These are phyloP conservation scores for Asterella californica DNA, from an alignment of 225 moss, liverwort and hornwort species.

Conservation along the genomic window DNA sequence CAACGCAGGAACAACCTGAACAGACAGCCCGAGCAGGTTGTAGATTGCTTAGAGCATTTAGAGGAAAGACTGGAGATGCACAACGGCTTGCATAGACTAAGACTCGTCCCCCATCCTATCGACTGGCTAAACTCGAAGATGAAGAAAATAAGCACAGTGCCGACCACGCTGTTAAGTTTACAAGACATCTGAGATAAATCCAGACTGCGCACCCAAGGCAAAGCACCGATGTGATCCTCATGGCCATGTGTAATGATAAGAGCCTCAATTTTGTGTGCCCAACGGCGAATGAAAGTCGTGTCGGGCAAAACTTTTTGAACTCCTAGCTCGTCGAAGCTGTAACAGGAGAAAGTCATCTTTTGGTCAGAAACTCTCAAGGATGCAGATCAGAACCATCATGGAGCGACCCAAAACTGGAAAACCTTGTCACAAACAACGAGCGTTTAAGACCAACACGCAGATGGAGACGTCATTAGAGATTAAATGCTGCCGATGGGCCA, in stretches of 20 bases:
- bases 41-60: neutral
- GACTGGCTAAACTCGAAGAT: neutral
- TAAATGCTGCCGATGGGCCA: too few species aligned
- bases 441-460: too few species aligned
- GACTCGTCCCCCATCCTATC: neutral
- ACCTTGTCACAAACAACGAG: too few species aligned
- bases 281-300: constrained; percentile 88
- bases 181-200: neutral
- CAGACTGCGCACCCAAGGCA: constrained; percentile 69
- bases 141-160: neutral
- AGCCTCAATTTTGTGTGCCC: constrained; percentile 96
- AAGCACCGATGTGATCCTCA: constrained; percentile 98
- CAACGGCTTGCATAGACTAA: neutral
- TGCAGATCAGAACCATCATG: neutral
- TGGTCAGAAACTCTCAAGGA: neutral
- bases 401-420: neutral
- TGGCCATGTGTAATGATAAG: constrained; percentile 97
- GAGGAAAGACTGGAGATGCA: neutral
- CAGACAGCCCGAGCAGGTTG: neutral
- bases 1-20: constrained; percentile 84
- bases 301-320: constrained; percentile 92
- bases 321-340: constrained; percentile 94
- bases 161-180: neutral
- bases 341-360: neutral
- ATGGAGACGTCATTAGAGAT: too few species aligned